phyloP scores from a whole-genome alignment of 2,329 filamentous ascomycete genomes.

The Diaporthe ampelina region DNA sequence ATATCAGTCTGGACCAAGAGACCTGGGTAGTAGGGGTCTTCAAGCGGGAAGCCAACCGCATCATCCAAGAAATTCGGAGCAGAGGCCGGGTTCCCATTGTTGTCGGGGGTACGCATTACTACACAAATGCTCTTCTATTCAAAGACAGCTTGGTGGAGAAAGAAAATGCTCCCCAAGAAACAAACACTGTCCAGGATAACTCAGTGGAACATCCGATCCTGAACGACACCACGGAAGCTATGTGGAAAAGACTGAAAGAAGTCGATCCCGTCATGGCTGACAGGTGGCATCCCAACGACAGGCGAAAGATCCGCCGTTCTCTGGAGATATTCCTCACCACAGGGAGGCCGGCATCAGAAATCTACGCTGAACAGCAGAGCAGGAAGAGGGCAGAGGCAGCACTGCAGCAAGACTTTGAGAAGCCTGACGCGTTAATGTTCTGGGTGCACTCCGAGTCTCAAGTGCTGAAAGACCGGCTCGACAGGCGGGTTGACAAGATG shows the following conservation, averaged over 20 bases:
- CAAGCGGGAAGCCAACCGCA: conserved; percentile 74
- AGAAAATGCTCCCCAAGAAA: not conserved
- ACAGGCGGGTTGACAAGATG: conserved; percentile 88
- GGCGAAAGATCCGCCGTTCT: conserved; percentile 89
- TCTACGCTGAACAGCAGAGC: conserved; percentile 83
- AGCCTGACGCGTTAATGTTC: conserved; percentile 75
- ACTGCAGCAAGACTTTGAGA: conserved; percentile 44
- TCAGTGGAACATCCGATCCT: conserved; percentile 76
- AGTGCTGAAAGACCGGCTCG: conserved; percentile 77
- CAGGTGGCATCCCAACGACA: conserved; percentile 94
- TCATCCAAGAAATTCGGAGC: conserved; percentile 82
- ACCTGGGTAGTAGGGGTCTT: conserved; percentile 89
- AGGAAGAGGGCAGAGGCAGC: conserved; percentile 46
- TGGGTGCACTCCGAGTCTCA: conserved; percentile 87
- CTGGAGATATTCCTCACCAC: conserved; percentile 91
- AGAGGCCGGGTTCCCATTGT: conserved; percentile 88
- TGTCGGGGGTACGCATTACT: conserved; percentile 96
- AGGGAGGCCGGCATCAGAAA: conserved; percentile 84
- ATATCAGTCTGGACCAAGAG: conserved; percentile 80
- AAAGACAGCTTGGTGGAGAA: conserved; percentile 74
- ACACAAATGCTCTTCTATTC: conserved; percentile 90
- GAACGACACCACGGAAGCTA: conserved; percentile 76
- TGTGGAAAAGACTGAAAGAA: conserved; percentile 80
- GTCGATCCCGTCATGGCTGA: conserved; percentile 92
- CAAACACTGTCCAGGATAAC: conserved; percentile 43